These are phyloP conservation scores for Puccinia triticina DNA, from an alignment of 1,284 basidiomycete genomes.

Conservation along the genomic window DNA sequence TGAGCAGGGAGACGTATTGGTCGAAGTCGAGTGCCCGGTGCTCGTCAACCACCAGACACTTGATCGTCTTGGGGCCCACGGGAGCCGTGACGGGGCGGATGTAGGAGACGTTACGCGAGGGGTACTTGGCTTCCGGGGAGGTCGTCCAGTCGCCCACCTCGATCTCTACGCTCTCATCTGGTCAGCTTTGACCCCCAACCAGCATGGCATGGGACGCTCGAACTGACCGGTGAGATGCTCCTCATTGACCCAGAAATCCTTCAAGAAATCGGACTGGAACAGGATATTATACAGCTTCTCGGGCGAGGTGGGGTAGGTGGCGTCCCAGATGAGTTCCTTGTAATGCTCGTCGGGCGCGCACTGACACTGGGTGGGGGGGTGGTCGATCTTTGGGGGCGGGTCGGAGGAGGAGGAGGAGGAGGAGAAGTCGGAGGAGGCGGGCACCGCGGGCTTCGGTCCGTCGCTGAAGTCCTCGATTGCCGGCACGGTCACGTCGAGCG, in stretches of 20 bases:
- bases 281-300: conserved; percentile 95
- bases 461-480: neutral
- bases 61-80: conserved; percentile 74
- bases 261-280: conserved; percentile 87
- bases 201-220: neutral
- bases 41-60: conserved; percentile 24
- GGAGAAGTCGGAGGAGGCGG: neutral
- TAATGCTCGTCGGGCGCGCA: conserved; percentile 72
- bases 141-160: conserved; percentile 91
- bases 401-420: neutral
- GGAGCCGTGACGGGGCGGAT: conserved; percentile 87
- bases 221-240: conserved; percentile 83
- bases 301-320: conserved; percentile 80
- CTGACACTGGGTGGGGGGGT: conserved; percentile 11
- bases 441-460: neutral
- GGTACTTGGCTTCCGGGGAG: conserved; percentile 66
- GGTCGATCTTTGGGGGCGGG: conserved; percentile 12
- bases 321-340: conserved; percentile 74
- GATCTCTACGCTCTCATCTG: conserved; percentile 68
- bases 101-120: conserved; percentile 81
- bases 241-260: conserved; percentile 83
- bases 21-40: conserved; percentile 22
- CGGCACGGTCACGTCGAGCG: neutral
- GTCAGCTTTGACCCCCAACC: neutral
- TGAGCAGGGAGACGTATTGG: conserved; percentile 14